Evolutionary conservation across 2,329 filamentous ascomycete species (phyloP).

Genomic region (Lachnellula suecica): DNA sequence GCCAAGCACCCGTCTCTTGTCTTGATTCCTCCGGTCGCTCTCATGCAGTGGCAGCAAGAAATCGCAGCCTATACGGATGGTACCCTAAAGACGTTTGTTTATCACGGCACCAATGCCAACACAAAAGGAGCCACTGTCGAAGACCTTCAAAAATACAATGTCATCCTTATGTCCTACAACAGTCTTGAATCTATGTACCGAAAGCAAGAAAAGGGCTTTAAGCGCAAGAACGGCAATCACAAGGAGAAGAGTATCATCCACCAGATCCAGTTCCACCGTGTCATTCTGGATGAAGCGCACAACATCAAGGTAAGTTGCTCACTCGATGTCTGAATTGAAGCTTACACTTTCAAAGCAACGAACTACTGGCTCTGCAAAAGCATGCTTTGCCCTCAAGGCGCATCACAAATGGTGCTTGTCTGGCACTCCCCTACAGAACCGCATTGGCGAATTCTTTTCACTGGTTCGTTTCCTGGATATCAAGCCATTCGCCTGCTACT

Average conservation of each 20-base stretch:
- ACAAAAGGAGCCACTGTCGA: slow-evolving; percentile 73
- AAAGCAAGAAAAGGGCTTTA: slow-evolving; percentile 89
- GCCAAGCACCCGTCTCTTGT: slow-evolving; percentile 81
- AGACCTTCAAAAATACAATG: slow-evolving; percentile 79
- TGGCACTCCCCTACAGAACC: slow-evolving; percentile 93
- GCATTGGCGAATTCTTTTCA: slow-evolving; percentile 96
- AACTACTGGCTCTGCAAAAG: slow-evolving; percentile 88
- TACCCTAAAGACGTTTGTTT: slow-evolving; percentile 85
- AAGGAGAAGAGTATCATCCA: slow-evolving; percentile 83
- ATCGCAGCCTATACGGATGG: slow-evolving; percentile 82
- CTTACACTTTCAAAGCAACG: slow-evolving; percentile 54
- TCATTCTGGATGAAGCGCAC: slow-evolving; percentile 94
- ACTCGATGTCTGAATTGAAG: not conserved
- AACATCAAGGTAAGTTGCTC: slow-evolving; percentile 71
- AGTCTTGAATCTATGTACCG: slow-evolving; percentile 87
- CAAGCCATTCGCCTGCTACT: slow-evolving; percentile 86
- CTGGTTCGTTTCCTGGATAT: slow-evolving; percentile 89
- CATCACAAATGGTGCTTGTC: slow-evolving; percentile 94
- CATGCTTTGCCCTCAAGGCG: slow-evolving; percentile 87
- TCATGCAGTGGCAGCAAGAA: slow-evolving; percentile 93
- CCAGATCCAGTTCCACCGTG: slow-evolving; percentile 80
- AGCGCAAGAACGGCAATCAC: slow-evolving; percentile 73
- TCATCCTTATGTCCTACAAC: slow-evolving; percentile 97
- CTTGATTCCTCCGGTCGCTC: slow-evolving; percentile 84
- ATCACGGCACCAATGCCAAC: slow-evolving; percentile 83